These are phyloP conservation scores for Litchi chinensis DNA, from an alignment of 345 rosid species.

Conservation along the genomic window DNA sequence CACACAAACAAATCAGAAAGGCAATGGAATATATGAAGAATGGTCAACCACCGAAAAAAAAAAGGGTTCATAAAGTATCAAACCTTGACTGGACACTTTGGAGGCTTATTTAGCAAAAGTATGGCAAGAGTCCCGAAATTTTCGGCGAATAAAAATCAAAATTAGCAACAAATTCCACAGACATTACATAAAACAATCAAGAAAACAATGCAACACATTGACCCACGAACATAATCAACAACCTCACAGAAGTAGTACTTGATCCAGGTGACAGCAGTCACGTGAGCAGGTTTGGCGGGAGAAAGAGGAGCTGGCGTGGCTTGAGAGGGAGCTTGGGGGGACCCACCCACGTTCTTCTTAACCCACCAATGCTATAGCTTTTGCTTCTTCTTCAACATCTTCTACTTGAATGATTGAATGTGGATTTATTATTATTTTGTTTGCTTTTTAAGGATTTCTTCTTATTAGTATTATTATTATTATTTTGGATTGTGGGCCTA, in stretches of 20 bases:
- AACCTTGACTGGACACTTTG: conserved; percentile 88
- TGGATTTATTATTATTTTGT: too few relatives aligned
- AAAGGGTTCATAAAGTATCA: conserved; percentile 8
- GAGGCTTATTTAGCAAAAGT: conserved; percentile 86
- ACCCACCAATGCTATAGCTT: background rate
- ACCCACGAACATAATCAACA: background rate
- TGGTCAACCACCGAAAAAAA: conserved; percentile 1
- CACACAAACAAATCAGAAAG: conserved; percentile 13
- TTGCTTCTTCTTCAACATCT: background rate
- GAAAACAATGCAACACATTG: background rate
- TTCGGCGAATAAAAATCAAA: conserved; percentile 3
- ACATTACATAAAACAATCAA: background rate
- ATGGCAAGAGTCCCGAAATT: conserved; percentile 71
- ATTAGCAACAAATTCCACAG: background rate
- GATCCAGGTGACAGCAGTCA: conserved; percentile 85
- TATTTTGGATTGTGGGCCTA: background rate
- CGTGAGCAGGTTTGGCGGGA: conserved; percentile 55
- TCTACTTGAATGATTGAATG: too few relatives aligned
- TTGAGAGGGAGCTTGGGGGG: conserved; percentile 61
- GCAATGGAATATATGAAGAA: background rate
- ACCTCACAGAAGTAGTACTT: conserved; percentile 76
- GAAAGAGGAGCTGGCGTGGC: conserved; percentile 82
- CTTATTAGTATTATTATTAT: background rate
- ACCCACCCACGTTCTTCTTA: too few relatives aligned
- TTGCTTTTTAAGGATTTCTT: too few relatives aligned